phyloP scores from a whole-genome alignment of 176 grass and related monocot species.

The Aegilops longissima region DNA sequence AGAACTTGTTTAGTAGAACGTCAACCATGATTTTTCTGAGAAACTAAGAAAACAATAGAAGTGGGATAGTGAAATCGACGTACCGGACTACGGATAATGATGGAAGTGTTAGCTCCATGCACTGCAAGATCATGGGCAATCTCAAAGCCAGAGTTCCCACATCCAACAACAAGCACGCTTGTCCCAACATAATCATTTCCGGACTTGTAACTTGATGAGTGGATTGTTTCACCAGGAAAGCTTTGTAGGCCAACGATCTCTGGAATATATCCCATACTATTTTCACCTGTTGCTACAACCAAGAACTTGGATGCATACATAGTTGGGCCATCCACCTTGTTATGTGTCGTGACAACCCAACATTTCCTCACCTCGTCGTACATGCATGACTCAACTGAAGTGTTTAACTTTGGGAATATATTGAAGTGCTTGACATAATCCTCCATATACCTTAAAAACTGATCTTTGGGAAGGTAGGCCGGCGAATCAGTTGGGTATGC shows the following conservation, averaged over 20 bases:
- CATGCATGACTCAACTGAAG: constrained; percentile 35
- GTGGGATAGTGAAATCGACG: neutral
- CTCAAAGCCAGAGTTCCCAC: constrained; percentile 80
- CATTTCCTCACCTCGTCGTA: constrained; percentile 21
- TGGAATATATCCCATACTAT: constrained; percentile 35
- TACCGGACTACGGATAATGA: constrained; percentile 53
- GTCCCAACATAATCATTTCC: constrained; percentile 17
- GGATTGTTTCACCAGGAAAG: constrained; percentile 53
- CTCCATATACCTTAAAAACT: constrained; percentile 61
- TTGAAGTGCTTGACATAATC: constrained; percentile 40
- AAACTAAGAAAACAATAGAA: neutral
- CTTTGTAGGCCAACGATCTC: constrained; percentile 30
- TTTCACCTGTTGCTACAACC: constrained; percentile 69
- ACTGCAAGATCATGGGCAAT: constrained; percentile 63
- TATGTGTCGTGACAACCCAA: constrained; percentile 38
- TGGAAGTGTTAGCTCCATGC: constrained; percentile 43
- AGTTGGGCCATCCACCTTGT: neutral
- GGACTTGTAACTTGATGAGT: constrained; percentile 54
- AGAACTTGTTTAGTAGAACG: neutral
- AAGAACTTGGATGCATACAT: constrained; percentile 44
- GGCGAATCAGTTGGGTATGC: constrained; percentile 23
- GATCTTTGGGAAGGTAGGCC: constrained; percentile 43
- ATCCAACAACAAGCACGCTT: constrained; percentile 61
- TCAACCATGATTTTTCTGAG: neutral
- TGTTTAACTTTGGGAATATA: constrained; percentile 20